Percentiles rank a stretch among this genome's conserved stretches.
Evolutionary conservation across 371 early-diverging fungal species (phyloP).

Genomic region (Mucor plumbeus): DNA sequence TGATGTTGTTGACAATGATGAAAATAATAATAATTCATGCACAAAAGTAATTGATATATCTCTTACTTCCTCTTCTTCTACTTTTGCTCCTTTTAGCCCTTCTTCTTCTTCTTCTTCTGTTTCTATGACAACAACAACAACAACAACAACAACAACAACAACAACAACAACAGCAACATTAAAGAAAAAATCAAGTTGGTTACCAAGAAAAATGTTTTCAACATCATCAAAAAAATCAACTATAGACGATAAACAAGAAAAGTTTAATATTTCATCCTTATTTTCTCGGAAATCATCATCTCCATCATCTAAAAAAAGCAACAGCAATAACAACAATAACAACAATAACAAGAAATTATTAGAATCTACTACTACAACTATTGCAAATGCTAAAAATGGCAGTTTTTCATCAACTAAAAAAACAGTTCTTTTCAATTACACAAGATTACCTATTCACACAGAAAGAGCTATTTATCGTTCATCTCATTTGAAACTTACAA

Average conservation of each 20-base stretch:
- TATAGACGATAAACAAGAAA: not conserved
- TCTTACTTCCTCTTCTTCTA: not conserved
- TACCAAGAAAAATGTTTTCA: constrained; percentile 15
- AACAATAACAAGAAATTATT: not conserved
- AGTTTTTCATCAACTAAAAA: not conserved
- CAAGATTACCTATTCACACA: constrained; percentile 59
- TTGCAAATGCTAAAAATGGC: not conserved
- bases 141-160: not conserved
- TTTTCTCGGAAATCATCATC: constrained; percentile 10
- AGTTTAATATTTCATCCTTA: constrained; percentile 11
- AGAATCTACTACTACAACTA: not conserved
- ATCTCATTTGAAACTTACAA: constrained; percentile 74
- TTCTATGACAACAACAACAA: not conserved
- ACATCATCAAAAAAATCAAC: constrained; percentile 6
- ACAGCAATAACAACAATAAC: not conserved
- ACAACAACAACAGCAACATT: not conserved
- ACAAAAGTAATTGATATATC: not conserved
- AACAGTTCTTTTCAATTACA: constrained; percentile 15
- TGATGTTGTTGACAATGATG: not conserved
- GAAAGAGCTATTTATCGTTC: constrained; percentile 74
- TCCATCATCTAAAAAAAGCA: constrained; percentile 2
- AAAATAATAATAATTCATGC: not conserved
- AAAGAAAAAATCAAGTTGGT: constrained; percentile 25
- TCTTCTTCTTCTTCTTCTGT: not conserved
- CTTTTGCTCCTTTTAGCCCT: not conserved